phyloP scores from a whole-genome alignment of 768 basidiomycete species.

The Cystobasidium tubakii region DNA sequence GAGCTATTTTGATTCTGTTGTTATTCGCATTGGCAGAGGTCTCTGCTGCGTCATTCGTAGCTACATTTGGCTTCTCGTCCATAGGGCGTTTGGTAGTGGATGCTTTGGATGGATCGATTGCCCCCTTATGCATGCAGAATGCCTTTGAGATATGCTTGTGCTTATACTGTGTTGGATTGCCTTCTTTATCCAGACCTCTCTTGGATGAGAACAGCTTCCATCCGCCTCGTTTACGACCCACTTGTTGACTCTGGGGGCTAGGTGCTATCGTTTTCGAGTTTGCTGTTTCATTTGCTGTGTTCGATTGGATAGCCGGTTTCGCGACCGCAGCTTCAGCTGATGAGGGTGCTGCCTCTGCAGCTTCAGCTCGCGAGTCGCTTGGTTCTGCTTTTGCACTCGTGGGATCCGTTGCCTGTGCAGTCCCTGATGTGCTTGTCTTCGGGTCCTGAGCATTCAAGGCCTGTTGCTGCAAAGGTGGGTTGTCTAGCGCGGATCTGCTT shows the following conservation, averaged over 20 bases:
- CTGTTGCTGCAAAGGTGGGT: too few relatives aligned
- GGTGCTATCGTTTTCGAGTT: not conserved
- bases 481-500: not conserved
- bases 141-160: constrained; percentile 18
- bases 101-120: constrained; percentile 18
- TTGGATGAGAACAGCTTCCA: constrained; percentile 14
- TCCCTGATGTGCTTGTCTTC: too few relatives aligned
- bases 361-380: too few relatives aligned
- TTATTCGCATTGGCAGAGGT: not conserved
- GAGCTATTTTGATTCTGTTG: constrained; percentile 17
- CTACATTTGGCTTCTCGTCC: not conserved
- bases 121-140: constrained; percentile 33
- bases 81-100: not conserved
- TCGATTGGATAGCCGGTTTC: not conserved
- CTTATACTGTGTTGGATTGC: constrained; percentile 27
- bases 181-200: constrained; percentile 27
- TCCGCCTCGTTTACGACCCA: constrained; percentile 8
- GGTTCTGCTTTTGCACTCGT: too few relatives aligned
- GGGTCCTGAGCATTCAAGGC: too few relatives aligned
- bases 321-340: too few relatives aligned
- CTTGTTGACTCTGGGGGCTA: not conserved
- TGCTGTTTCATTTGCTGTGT: not conserved
- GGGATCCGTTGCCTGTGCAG: too few relatives aligned
- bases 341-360: too few relatives aligned
- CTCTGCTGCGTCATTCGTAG: not conserved